phyloP scores from a whole-genome alignment of 78 protist genomes.

The Pigoraptor vietnamica region DNA sequence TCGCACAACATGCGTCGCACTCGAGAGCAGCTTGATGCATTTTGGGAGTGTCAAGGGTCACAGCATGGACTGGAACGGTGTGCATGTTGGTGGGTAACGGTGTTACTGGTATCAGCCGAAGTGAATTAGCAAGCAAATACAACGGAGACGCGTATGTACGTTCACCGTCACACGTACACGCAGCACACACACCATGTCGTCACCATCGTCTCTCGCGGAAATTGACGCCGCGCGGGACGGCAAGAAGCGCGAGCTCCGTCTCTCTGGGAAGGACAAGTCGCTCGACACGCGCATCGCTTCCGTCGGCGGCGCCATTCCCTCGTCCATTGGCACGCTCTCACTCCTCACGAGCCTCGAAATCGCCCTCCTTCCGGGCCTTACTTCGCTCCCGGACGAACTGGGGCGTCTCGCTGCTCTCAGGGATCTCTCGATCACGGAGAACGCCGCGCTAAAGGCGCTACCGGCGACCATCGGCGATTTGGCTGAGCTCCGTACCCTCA shows the following conservation, averaged over 20 bases:
- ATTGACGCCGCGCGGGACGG: not conserved
- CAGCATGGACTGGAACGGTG: no score
- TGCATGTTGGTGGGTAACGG: no score
- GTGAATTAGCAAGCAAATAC: no score
- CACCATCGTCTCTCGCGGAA: not conserved
- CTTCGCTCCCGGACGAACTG: not conserved
- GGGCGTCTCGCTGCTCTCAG: not conserved
- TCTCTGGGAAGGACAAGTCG: not conserved
- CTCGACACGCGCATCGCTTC: not conserved
- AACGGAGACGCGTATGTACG: no score
- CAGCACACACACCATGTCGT: no score
- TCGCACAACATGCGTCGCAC: no score
- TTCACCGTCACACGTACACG: no score
- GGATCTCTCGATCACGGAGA: not conserved
- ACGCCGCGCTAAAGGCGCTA: not conserved
- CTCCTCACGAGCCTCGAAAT: not conserved
- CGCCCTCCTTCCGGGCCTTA: not conserved
- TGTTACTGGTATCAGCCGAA: no score
- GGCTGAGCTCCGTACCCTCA: not conserved
- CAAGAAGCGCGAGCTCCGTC: not conserved
- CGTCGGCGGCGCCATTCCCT: not conserved
- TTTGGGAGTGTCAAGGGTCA: no score
- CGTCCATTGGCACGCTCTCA: not conserved
- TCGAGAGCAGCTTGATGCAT: no score
- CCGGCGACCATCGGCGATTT: not conserved